A percentile compares a stretch with the other conserved stretches of the same genome.
Conservation (phyloP, 2,329 filamentous ascomycete genomes). For the Apiospora kogelbergensis region DNA sequence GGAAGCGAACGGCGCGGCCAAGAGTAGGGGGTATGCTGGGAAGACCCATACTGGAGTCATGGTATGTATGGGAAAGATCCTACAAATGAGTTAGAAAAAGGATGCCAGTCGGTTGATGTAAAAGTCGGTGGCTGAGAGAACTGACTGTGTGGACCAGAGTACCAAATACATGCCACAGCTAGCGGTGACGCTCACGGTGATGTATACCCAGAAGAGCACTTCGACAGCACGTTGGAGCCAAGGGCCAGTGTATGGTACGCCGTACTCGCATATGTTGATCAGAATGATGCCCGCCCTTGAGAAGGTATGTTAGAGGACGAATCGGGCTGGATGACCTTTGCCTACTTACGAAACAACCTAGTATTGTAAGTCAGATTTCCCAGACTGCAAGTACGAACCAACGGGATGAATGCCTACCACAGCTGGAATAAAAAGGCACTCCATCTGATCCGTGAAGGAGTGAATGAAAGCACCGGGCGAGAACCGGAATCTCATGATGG, state of each 20-base stretch:
- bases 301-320: conserved; percentile 9
- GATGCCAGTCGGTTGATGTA: neutral
- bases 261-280: conserved; percentile 79
- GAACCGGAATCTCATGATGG: conserved; percentile 67
- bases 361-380: neutral
- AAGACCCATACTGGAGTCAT: conserved; percentile 93
- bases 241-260: conserved; percentile 56
- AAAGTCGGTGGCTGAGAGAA: conserved; percentile 19
- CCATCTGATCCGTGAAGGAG: conserved; percentile 74
- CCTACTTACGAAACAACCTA: conserved; percentile 18
- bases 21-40: conserved; percentile 77
- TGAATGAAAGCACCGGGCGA: conserved; percentile 69
- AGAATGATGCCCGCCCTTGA: conserved; percentile 71
- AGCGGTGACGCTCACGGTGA: conserved; percentile 63
- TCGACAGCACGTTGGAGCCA: conserved; percentile 64
- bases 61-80: conserved; percentile 65
- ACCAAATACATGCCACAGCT: conserved; percentile 74
- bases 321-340: conserved; percentile 12
- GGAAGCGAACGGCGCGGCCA: conserved; percentile 72
- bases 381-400: neutral
- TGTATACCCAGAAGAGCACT: conserved; percentile 74
- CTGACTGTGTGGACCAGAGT: conserved; percentile 63
- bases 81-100: conserved; percentile 30
- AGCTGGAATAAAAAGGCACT: conserved; percentile 75
- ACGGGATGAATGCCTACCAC: conserved; percentile 42